Evolutionary conservation across 2,329 filamentous ascomycete species (phyloP), one percentile per base, ranked within the genome.

Genomic region (Colletotrichum tanaceti): DNA sequence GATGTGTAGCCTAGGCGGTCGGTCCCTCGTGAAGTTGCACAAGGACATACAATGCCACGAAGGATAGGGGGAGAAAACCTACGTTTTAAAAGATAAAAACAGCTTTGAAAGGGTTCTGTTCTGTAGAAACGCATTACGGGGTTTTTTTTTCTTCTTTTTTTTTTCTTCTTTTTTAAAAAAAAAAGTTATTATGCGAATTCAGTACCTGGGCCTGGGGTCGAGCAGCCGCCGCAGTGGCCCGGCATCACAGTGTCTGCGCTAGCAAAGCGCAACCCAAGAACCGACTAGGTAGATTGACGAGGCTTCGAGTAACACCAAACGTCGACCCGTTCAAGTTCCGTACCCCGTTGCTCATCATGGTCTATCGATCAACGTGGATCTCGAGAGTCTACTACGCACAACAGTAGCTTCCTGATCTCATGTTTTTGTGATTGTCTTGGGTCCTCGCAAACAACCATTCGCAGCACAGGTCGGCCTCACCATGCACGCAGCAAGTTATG

Each of bases 401-500:
- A 10, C 43, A 60, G 35, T 28, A 50, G 22, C 24, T 22, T 60
- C 60, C 60, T 28, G 32, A 24, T 47, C 44, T 24, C 49, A n/a
- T 49, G 38, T n/a, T 18, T 35, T 13, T 38, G 22, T 16, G 55
- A 50, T 55, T 38, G 18, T 38, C 41, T 28, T 52, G 35, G 49
- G 22, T 24, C 53, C 47, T 61, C 49, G 55, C 61, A 49, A 49
- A 43, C 61, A 22, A 49, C 61, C 43, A 68, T 28, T 60, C n/a
- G 65, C 22, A 55, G 46, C 20, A 47, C 11, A 50, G 46, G 18
- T 65, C 43, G 47, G 46, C 43, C 65, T 65, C 65, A 49, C 62
- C 16, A 50, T 68, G 65, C 44, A 22, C 41, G 47, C 55, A 39
- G 55, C 47, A 32, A 60, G 65, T n/a, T 63, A 24, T 68, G 49